Evolutionary conservation across 768 basidiomycete species (phyloP), one percentile per base, ranked within the genome.

Genomic region (Lactifluus echinatus): DNA sequence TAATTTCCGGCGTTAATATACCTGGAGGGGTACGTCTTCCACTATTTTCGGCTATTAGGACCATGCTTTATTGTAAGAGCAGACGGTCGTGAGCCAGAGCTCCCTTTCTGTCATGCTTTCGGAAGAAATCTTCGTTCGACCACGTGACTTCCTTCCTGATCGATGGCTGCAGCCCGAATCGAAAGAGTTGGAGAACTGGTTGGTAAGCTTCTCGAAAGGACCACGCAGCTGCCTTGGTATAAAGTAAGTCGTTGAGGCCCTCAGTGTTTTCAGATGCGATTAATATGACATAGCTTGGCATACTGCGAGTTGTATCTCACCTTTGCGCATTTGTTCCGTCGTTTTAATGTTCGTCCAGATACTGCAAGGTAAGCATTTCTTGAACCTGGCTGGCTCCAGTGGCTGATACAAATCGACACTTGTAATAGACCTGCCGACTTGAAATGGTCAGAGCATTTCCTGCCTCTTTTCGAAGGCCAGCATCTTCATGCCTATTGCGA

Each of bases 271-370:
- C 29, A 26, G 3, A 31, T 19, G 21, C 6, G 8, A 4, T 26
- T 24, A 3, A 7, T 17, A 2, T 14, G 23, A 24, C 26, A 6
- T 37, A 66, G 65, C 50, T 33, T 56, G 31, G 63, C 58, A 12
- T 64, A 60, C 51, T 57, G 57, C 50, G 57, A 64, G 42, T 44
- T 66, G 5, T 58, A 66, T 45, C 53, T 66, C 19, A 21, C 59
- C 2, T 43, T 66, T 17, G 65, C 56, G 12, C 31, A 66, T 17
- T 8, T 66, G 15, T 61, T 66, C 37, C 63, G 65, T 17, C 65
- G 59, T 17, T 51, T 66, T 7, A 55, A 64, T 33, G 50, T 66
- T 55, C 31, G 39, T 29, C 17, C 61, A 4, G 55, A 61, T 39
- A 14, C 7, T 14, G 14, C 44, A 31, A 11, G 0, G 17, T 2